Percentiles rank a stretch among this genome's conserved stretches.
Evolutionary conservation across 2,329 filamentous ascomycete genomes (phyloP).

Genomic region (Xylaria hypoxylon): DNA sequence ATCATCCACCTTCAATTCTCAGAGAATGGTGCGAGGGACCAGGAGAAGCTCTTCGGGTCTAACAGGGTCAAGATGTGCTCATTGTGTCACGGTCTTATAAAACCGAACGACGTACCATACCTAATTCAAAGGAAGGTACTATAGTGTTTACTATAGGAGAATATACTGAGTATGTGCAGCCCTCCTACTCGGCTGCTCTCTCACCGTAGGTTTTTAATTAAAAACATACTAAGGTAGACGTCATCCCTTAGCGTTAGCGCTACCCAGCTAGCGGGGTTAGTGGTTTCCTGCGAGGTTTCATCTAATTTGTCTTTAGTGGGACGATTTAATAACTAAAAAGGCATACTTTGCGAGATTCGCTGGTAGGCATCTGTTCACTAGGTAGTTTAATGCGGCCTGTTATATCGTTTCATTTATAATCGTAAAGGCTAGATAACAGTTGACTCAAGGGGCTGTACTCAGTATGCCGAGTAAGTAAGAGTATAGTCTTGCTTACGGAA

Average conservation of each 20-base stretch:
- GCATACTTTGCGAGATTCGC: conserved; percentile 31
- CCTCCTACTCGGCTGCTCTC: conserved; percentile 18
- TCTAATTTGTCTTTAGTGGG: conserved; percentile 18
- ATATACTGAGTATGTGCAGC: neutral
- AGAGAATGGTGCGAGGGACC: neutral
- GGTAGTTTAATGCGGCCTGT: neutral
- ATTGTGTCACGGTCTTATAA: conserved; percentile 10
- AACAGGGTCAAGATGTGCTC: neutral
- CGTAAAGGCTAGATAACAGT: conserved; percentile 1
- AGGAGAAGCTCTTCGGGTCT: neutral
- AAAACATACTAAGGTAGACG: conserved; percentile 9
- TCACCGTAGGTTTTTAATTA: neutral
- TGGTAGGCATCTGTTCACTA: too few species aligned
- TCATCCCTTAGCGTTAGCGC: conserved; percentile 16
- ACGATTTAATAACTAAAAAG: conserved; percentile 14
- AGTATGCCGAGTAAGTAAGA: conserved; percentile 5
- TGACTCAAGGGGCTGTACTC: neutral
- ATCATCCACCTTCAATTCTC: neutral
- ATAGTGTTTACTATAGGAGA: too few species aligned
- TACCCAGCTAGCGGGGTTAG: conserved; percentile 10
- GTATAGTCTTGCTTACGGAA: conserved; percentile 26
- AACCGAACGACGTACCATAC: conserved; percentile 9
- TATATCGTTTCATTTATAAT: conserved; percentile 16
- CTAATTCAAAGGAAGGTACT: neutral
- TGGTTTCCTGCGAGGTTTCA: conserved; percentile 3